These are phyloP conservation scores for Thelonectria discophora DNA, from an alignment of 2,329 filamentous ascomycete genomes.

Conservation along the genomic window DNA sequence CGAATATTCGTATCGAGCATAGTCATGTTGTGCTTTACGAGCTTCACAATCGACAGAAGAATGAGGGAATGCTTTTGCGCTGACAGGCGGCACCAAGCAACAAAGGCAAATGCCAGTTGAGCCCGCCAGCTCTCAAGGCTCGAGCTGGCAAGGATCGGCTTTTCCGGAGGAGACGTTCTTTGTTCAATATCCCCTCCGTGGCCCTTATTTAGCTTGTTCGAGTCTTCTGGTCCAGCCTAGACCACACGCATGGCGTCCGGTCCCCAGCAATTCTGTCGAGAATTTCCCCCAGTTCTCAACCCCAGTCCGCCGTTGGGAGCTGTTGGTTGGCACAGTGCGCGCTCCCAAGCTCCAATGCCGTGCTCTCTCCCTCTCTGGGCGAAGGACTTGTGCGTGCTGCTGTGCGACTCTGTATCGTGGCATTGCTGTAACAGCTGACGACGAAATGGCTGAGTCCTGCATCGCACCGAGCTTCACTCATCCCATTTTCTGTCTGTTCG, in stretches of 20 bases:
- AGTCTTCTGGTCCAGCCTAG: neutral
- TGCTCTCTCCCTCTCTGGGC: neutral
- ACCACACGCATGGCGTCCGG: neutral
- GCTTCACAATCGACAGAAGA: no score
- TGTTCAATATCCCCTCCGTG: neutral
- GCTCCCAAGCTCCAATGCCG: neutral
- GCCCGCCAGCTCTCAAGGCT: slow-evolving; percentile 2
- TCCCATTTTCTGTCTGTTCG: neutral
- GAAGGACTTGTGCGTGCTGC: neutral
- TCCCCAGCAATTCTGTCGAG: neutral
- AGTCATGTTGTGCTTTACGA: no score
- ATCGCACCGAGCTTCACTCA: neutral
- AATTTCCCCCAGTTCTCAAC: neutral
- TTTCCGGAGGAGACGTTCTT: no score
- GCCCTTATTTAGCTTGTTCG: neutral
- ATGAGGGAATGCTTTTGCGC: no score
- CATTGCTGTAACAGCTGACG: slow-evolving; percentile 12
- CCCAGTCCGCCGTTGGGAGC: neutral
- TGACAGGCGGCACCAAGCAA: no score
- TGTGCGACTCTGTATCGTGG: slow-evolving; percentile 18
- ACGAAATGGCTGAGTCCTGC: neutral
- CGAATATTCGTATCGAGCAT: neutral
- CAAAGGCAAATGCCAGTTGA: no score
- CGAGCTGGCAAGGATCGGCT: slow-evolving; percentile 19
- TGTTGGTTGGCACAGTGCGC: slow-evolving; percentile 4